These are phyloP conservation scores for Coniochaeta sp. DNA, from an alignment of 2,329 filamentous ascomycete species.

Conservation along the genomic window DNA sequence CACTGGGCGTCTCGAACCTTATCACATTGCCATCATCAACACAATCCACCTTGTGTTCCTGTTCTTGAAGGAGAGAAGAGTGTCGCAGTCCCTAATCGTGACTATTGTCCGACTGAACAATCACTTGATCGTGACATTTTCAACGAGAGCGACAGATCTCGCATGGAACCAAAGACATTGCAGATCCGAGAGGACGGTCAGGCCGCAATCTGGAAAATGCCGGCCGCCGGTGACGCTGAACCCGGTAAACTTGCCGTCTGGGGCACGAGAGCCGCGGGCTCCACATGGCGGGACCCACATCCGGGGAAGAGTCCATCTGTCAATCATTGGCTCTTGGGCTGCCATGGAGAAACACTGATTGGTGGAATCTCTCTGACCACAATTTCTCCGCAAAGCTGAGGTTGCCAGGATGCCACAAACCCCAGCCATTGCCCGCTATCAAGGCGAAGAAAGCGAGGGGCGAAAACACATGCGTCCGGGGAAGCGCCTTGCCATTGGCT, in stretches of 20 bases:
- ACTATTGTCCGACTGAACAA: background rate
- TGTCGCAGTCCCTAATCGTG: background rate
- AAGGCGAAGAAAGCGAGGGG: background rate
- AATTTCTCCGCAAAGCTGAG: conserved; percentile 1
- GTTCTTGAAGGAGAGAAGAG: too few relatives aligned
- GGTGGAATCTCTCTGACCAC: background rate
- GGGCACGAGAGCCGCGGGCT: background rate
- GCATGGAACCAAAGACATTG: background rate
- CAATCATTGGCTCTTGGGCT: background rate
- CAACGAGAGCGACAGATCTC: background rate
- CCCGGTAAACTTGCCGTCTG: background rate
- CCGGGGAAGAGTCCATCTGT: background rate
- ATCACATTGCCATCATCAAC: too few relatives aligned
- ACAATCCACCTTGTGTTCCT: too few relatives aligned
- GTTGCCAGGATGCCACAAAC: background rate
- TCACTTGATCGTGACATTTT: background rate
- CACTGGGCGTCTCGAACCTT: too few relatives aligned
- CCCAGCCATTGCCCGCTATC: background rate
- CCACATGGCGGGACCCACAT: background rate
- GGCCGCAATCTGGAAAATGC: background rate
- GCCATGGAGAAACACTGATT: background rate
- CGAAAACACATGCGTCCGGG: background rate
- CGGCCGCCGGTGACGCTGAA: background rate
- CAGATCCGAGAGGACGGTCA: background rate
- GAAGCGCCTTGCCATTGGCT: background rate